A percentile compares a stretch with the other conserved stretches of the same genome.
These are phyloP conservation scores for Geoglossum cookeanum DNA, from an alignment of 2,329 filamentous ascomycete genomes.

Conservation along the genomic window DNA sequence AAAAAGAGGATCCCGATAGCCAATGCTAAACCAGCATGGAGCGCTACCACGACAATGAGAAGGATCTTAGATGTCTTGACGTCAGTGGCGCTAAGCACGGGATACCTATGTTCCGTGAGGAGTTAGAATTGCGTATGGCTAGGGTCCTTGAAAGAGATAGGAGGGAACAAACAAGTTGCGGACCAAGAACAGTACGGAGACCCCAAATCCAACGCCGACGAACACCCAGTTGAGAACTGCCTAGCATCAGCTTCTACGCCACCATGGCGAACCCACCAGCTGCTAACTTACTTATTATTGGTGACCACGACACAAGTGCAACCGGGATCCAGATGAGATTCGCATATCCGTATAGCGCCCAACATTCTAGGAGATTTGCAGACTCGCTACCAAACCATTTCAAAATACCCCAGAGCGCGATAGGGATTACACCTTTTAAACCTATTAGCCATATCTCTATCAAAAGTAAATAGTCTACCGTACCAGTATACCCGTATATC, in stretches of 20 bases:
- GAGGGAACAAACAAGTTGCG: conserved; percentile 48
- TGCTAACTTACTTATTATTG: conserved; percentile 37
- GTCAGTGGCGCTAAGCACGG: conserved; percentile 82
- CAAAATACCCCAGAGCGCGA: conserved; percentile 69
- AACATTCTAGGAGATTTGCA: conserved; percentile 86
- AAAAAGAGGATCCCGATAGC: conserved; percentile 97
- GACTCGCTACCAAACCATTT: conserved; percentile 92
- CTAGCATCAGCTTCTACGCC: neutral
- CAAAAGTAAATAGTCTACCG: neutral
- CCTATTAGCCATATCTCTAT: neutral
- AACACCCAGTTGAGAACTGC: conserved; percentile 76
- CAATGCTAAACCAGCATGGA: conserved; percentile 79
- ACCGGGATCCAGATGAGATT: conserved; percentile 97
- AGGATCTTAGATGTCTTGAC: conserved; percentile 78
- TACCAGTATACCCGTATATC: conserved; percentile 76
- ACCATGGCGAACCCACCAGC: neutral
- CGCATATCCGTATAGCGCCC: conserved; percentile 86
- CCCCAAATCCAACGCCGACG: conserved; percentile 65
- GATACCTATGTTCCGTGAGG: conserved; percentile 23
- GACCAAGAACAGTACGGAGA: conserved; percentile 68
- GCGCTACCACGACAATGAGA: conserved; percentile 59
- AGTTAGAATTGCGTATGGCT: neutral
- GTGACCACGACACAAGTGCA: conserved; percentile 78
- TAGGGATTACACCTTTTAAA: conserved; percentile 46
- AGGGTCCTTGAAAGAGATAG: neutral